Conservation (phyloP, 345 rosid genomes). For the Gossypium rotundifolium region DNA sequence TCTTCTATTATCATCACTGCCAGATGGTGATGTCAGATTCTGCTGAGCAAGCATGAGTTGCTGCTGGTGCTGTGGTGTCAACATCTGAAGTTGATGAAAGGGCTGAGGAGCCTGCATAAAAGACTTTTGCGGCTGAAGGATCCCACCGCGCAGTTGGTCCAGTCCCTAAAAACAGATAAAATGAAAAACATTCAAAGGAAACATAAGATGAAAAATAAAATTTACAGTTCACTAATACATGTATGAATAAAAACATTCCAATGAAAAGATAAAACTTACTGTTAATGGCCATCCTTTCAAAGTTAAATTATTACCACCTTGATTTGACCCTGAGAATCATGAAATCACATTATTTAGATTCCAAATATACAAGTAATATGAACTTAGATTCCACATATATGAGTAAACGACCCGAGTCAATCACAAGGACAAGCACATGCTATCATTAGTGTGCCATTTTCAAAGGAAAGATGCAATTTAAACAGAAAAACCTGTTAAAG, state of each 20-base stretch:
- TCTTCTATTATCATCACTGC: constrained; percentile 72
- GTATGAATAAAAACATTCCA: not conserved
- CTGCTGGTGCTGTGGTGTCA: constrained; percentile 92
- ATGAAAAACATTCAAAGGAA: constrained; percentile 10
- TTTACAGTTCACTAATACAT: not conserved
- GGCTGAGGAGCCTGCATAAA: constrained; percentile 84
- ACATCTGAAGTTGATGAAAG: constrained; percentile 84
- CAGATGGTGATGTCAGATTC: constrained; percentile 72
- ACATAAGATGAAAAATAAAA: not conserved
- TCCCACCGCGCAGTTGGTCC: constrained; percentile 64
- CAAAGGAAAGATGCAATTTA: constrained; percentile 1
- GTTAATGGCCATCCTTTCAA: constrained; percentile 95
- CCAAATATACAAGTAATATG: not conserved
- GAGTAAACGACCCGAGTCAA: not conserved
- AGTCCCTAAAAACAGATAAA: constrained; percentile 45
- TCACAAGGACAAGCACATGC: not conserved
- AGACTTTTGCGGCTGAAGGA: constrained; percentile 80
- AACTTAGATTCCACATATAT: not conserved
- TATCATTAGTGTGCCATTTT: constrained; percentile 7
- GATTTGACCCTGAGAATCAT: constrained; percentile 73
- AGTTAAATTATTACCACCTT: constrained; percentile 78
- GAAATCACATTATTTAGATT: not conserved
- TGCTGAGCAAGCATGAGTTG: constrained; percentile 91
- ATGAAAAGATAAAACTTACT: constrained; percentile 34
- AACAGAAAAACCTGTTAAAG: not conserved